phyloP scores from a whole-genome alignment of 2,329 filamentous ascomycete genomes.

The Capronia coronata region DNA sequence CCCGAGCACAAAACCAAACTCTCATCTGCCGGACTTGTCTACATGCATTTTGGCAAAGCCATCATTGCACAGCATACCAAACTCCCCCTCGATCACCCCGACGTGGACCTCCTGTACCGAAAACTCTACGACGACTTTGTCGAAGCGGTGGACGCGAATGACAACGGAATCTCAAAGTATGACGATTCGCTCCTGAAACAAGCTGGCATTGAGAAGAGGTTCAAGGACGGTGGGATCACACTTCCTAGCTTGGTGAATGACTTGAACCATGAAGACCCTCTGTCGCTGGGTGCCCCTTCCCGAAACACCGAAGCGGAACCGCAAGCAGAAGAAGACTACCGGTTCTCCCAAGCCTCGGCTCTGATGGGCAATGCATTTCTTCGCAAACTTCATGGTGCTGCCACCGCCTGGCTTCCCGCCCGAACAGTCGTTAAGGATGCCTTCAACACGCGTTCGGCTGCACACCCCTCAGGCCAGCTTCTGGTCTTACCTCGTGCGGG shows the following conservation, averaged over 20 bases:
- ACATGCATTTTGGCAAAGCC: constrained; percentile 84
- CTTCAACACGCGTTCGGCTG: constrained; percentile 60
- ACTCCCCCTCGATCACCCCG: constrained; percentile 54
- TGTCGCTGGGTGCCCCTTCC: constrained; percentile 38
- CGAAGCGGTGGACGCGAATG: constrained; percentile 93
- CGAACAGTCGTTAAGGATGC: constrained; percentile 70
- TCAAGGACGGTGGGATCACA: constrained; percentile 72
- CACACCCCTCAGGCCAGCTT: constrained; percentile 69
- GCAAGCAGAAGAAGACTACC: constrained; percentile 71
- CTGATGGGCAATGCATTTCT: constrained; percentile 89
- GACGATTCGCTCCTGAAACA: constrained; percentile 62
- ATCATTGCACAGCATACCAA: constrained; percentile 67
- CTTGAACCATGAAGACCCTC: constrained; percentile 61
- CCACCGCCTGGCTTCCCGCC: constrained; percentile 77
- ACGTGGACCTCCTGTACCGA: constrained; percentile 69
- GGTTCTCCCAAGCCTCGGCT: constrained; percentile 68
- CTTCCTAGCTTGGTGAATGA: constrained; percentile 77
- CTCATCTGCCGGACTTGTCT: constrained; percentile 87
- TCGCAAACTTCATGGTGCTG: constrained; percentile 69
- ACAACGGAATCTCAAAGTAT: constrained; percentile 86
- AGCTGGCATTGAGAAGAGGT: constrained; percentile 72
- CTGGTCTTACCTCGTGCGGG: constrained; percentile 72
- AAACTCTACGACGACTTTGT: constrained; percentile 92
- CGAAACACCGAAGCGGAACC: constrained; percentile 47
- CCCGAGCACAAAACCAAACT: constrained; percentile 80